A percentile compares a stretch with the other conserved stretches of the same genome.
Evolutionary conservation across 2,329 filamentous ascomycete genomes (phyloP).

Genomic region (Podosphaera xanthii): DNA sequence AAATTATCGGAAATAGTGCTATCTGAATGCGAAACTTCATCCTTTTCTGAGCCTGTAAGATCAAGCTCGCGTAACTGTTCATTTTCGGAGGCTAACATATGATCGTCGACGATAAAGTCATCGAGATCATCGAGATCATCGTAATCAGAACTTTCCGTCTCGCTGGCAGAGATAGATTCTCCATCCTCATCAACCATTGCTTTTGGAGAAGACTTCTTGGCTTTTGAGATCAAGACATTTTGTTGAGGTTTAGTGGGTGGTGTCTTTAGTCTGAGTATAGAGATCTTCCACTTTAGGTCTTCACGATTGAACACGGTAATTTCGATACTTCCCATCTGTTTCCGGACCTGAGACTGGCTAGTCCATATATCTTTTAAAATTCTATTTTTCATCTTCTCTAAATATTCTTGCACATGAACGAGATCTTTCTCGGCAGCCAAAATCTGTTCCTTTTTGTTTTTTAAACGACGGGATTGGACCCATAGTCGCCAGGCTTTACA

Average conservation of each 20-base stretch:
- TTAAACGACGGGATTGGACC: conserved; percentile 26
- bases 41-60: conserved; percentile 10
- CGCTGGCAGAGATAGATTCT: conserved; percentile 3
- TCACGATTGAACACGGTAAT: conserved; percentile 38
- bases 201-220: conserved; percentile 1
- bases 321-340: conserved; percentile 36
- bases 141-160: conserved; percentile 17
- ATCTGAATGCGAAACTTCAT: conserved; percentile 6
- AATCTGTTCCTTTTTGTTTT: conserved; percentile 21
- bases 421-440: conserved; percentile 21
- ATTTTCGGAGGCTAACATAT: conserved; percentile 2
- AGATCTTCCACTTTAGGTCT: conserved; percentile 26
- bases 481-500: conserved; percentile 37
- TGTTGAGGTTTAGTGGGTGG: conserved; percentile 17
- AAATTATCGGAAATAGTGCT: neutral
- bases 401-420: conserved; percentile 23
- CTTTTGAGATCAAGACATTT: neutral
- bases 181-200: conserved; percentile 8
- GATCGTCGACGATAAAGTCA: conserved; percentile 25
- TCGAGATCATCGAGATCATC: conserved; percentile 21
- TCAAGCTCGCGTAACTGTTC: conserved; percentile 7
- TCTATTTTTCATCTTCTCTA: conserved; percentile 30
- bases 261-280: conserved; percentile 21
- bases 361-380: conserved; percentile 31
- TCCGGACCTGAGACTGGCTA: conserved; percentile 26